Base-by-base conservation (phyloP, 169 alveolate genomes). In the Cryptosporidium parvum region DNA sequence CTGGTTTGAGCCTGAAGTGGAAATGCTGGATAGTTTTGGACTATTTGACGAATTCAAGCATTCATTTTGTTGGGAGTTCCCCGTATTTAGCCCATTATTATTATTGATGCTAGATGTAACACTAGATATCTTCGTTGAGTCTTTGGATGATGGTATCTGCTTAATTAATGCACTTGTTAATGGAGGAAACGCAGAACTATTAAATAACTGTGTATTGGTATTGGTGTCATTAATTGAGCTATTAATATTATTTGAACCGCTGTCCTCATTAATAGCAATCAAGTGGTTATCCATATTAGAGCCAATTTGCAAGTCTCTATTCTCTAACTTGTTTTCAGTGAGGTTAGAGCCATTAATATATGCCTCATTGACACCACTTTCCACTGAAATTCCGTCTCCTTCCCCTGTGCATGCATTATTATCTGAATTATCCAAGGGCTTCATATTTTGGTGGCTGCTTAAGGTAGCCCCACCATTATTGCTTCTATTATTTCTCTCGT, bases 181-280 rank as follows among this genome's bases (percentile, higher is more conserved):
- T 80, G 89, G 89, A 37, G 89, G 89, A 42, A 80, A 80, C 37
- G 89, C 89, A 39, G 89, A 80, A 37, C 44, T 80, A 80, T 65
- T 80, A 80, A 62, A 80, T 39, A 65, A 39, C 31, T 73, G 86
- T 16, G 59, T 31, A 56, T 73, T 73, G 42, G 44, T 37, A 31
- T 7, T 42, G 31, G 31, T 37, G 4, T 56, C 68, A 42, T 18
- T 31, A 65, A 37, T 37, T 31, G 53, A n/a, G 51, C 6, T 65
- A 35, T 65, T 65, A n/a, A 35, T 23, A 65, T 37, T 65, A 14
- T 39, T 33, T 8, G 72, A 65, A 37, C 26, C 4, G 21, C 12
- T 3, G 26, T 9, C 51, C 12, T 65, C 72, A 35, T 31, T 33
- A 9, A 65, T 37, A n/a, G 16, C 33, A 37, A 65, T n/a, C 18